Evolutionary conservation across 352 stramenopile genomes (phyloP).

Genomic region (Phytophthora foliorum): DNA sequence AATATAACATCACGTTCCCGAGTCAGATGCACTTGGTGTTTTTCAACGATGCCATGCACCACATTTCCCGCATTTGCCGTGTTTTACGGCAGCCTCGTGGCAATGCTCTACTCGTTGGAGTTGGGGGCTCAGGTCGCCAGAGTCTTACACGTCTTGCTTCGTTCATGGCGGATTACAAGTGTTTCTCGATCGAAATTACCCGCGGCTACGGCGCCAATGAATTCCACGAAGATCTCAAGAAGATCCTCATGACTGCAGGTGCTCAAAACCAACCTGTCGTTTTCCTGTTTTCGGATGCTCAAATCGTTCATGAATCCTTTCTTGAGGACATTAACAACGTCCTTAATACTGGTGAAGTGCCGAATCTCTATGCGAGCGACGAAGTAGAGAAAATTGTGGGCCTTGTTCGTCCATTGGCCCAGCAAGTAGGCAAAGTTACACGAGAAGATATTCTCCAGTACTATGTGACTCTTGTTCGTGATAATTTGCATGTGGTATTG

Average conservation of each 20-base stretch:
- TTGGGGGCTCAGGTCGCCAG: slow-evolving; percentile 92
- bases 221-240: slow-evolving; percentile 95
- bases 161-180: slow-evolving; percentile 94
- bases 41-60: slow-evolving; percentile 95
- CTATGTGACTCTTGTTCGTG: slow-evolving; percentile 93
- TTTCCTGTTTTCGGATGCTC: slow-evolving; percentile 95
- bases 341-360: slow-evolving; percentile 94
- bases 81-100: slow-evolving; percentile 93
- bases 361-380: slow-evolving; percentile 93
- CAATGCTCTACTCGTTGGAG: slow-evolving; percentile 93
- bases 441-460: slow-evolving; percentile 88
- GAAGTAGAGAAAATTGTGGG: slow-evolving; percentile 92
- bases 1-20: slow-evolving; percentile 96
- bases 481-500: slow-evolving; percentile 96
- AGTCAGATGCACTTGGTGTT: slow-evolving; percentile 96
- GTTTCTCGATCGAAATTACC: slow-evolving; percentile 95
- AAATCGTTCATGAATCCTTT: slow-evolving; percentile 95
- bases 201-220: slow-evolving; percentile 90
- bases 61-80: slow-evolving; percentile 94
- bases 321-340: slow-evolving; percentile 97
- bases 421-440: slow-evolving; percentile 82
- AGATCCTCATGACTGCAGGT: slow-evolving; percentile 91
- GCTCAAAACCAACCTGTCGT: slow-evolving; percentile 90
- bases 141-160: slow-evolving; percentile 91
- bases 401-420: slow-evolving; percentile 84